Evolutionary conservation across 306 rosid genomes (phyloP).

Genomic region (Pterocarpus macrocarpus): DNA sequence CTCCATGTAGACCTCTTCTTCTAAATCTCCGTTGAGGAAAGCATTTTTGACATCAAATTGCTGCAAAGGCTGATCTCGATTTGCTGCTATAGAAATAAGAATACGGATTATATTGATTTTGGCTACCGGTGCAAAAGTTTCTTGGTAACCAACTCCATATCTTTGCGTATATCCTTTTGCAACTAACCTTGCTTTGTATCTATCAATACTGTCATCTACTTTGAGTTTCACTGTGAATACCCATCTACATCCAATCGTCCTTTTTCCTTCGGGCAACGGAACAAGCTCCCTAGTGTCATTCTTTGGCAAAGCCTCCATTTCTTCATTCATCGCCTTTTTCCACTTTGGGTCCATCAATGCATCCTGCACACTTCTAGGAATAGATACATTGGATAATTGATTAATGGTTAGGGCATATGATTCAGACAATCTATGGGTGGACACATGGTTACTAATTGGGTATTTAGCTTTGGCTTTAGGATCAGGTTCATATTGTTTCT

Average conservation of each 20-base stretch:
- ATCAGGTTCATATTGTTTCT: background rate
- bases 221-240: background rate
- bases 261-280: background rate
- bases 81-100: too few relatives aligned
- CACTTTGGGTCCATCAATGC: background rate
- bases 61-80: too few relatives aligned
- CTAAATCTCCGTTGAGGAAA: too few relatives aligned
- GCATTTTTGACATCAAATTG: too few relatives aligned
- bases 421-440: background rate
- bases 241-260: background rate
- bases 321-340: background rate
- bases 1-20: background rate
- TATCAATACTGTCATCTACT: background rate
- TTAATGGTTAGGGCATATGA: background rate
- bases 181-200: background rate
- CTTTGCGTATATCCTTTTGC: too few relatives aligned
- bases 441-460: background rate
- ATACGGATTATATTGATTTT: too few relatives aligned
- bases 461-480: background rate
- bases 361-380: background rate
- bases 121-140: too few relatives aligned
- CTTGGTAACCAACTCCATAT: too few relatives aligned
- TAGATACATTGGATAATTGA: background rate
- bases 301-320: background rate
- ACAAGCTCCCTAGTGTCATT: background rate